Conservation (phyloP, 495 filamentous ascomycete genomes). For the Talaromyces nanjingensis region DNA sequence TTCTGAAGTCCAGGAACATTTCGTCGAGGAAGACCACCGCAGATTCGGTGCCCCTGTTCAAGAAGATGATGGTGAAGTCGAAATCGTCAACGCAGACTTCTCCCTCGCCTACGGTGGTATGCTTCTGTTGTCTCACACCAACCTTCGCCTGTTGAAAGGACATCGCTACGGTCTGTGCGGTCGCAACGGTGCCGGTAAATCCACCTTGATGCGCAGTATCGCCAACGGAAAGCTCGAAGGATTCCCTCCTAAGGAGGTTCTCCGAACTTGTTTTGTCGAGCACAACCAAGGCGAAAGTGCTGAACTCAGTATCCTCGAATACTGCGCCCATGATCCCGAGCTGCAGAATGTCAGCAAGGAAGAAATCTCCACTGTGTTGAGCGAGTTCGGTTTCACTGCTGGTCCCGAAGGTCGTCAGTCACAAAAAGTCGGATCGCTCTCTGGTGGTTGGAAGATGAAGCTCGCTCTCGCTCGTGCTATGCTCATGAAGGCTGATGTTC, state of each 20-base stretch:
- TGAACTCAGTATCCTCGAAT: constrained; percentile 90
- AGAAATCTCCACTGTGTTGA: constrained; percentile 73
- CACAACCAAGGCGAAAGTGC: constrained; percentile 98
- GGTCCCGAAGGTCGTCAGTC: constrained; percentile 83
- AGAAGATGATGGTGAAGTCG: constrained; percentile 77
- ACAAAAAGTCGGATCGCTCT: constrained; percentile 85
- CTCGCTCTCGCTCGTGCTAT: constrained; percentile 92
- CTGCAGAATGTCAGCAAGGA: constrained; percentile 60
- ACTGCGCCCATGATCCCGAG: constrained; percentile 74
- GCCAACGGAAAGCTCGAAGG: constrained; percentile 93
- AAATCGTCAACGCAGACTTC: constrained; percentile 98
- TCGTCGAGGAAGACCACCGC: constrained; percentile 73
- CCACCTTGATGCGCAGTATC: constrained; percentile 95
- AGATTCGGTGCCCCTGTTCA: constrained; percentile 80
- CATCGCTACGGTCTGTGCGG: constrained; percentile 96
- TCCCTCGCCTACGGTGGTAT: constrained; percentile 97
- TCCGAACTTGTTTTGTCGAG: constrained; percentile 97
- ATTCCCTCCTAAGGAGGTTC: constrained; percentile 83
- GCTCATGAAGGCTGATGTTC: constrained; percentile 90
- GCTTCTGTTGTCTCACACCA: constrained; percentile 94
- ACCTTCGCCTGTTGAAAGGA: constrained; percentile 87
- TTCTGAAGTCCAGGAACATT: constrained; percentile 60
- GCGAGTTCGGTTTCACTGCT: constrained; percentile 87
- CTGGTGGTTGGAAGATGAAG: constrained; percentile 99
- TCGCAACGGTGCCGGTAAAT: constrained; percentile 96